These are phyloP conservation scores for Phalaenopsis aphrodite DNA, from an alignment of 106 monocot genomes.

Conservation along the genomic window DNA sequence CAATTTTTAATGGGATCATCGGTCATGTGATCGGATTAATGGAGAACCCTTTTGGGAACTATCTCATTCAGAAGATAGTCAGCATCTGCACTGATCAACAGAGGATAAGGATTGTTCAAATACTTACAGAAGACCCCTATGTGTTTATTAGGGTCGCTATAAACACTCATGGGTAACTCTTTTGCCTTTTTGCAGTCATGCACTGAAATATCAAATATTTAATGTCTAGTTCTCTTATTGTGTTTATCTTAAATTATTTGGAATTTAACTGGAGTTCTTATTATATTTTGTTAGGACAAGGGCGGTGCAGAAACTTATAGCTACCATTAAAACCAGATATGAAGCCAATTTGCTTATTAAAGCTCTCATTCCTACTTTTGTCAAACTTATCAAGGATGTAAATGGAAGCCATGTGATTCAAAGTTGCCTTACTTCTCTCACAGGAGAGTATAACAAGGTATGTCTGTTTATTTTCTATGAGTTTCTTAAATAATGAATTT, in stretches of 20 bases:
- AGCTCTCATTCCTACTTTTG: slow-evolving; percentile 34
- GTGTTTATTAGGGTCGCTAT: slow-evolving; percentile 41
- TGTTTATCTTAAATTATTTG: too few species aligned
- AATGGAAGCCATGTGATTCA: slow-evolving; percentile 66
- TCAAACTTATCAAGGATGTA: slow-evolving; percentile 40
- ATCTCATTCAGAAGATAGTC: slow-evolving; percentile 79
- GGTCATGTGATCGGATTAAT: slow-evolving; percentile 55
- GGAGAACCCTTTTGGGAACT: slow-evolving; percentile 71
- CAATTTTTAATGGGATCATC: slow-evolving; percentile 56
- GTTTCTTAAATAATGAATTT: too few species aligned
- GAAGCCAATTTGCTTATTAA: slow-evolving; percentile 33
- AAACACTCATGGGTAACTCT: slow-evolving; percentile 57
- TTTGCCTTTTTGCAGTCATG: too few species aligned
- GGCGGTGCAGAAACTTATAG: slow-evolving; percentile 49
- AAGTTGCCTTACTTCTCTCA: slow-evolving; percentile 32
- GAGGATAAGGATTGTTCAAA: slow-evolving; percentile 30
- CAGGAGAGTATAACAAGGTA: slow-evolving; percentile 45
- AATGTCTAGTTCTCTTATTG: too few species aligned
- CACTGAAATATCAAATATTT: too few species aligned
- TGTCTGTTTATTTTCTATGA: not conserved
- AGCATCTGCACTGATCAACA: slow-evolving; percentile 62
- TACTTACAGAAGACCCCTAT: slow-evolving; percentile 32
- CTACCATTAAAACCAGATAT: slow-evolving; percentile 23
- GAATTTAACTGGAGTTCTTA: too few species aligned
- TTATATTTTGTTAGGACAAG: slow-evolving; percentile 39